phyloP scores from a whole-genome alignment of 352 stramenopile genomes.

The Hyaloperonospora arabidopsidis region DNA sequence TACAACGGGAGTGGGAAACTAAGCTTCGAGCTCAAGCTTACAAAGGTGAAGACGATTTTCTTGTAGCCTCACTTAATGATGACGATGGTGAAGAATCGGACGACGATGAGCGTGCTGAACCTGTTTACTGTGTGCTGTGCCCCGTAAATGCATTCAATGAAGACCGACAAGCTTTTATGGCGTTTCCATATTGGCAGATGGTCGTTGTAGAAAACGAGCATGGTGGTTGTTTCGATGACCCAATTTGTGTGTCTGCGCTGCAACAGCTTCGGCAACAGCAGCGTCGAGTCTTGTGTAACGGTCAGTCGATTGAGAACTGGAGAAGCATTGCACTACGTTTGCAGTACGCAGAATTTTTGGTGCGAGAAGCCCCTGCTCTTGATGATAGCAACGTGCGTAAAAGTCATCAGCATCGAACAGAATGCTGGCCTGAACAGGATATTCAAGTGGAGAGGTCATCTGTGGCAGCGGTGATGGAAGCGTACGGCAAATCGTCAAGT shows the following conservation, averaged over 20 bases:
- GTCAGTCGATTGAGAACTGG: constrained; percentile 57
- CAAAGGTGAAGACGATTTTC: constrained; percentile 27
- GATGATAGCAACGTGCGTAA: constrained; percentile 6
- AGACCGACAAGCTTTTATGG: constrained; percentile 43
- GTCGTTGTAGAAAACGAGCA: constrained; percentile 70
- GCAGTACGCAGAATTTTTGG: constrained; percentile 47
- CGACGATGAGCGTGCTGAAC: constrained; percentile 37
- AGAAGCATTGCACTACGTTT: constrained; percentile 28
- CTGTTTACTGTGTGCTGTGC: constrained; percentile 61
- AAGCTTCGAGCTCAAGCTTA: constrained; percentile 21
- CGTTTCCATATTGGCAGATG: constrained; percentile 52
- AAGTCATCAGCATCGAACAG: constrained; percentile 14
- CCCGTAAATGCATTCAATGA: constrained; percentile 44
- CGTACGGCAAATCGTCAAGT: constrained; percentile 41
- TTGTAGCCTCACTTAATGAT: constrained; percentile 22
- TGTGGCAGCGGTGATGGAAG: constrained; percentile 34
- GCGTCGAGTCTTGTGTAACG: constrained; percentile 54
- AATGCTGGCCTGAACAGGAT: constrained; percentile 21
- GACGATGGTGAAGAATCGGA: constrained; percentile 40
- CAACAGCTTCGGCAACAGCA: constrained; percentile 40
- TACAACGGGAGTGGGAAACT: constrained; percentile 50
- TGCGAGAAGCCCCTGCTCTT: constrained; percentile 20
- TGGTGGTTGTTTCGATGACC: constrained; percentile 38
- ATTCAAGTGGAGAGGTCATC: constrained; percentile 41
- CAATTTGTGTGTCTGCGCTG: constrained; percentile 31